Conservation (phyloP, 2,329 filamentous ascomycete genomes). For the Clarireedia paspali region DNA sequence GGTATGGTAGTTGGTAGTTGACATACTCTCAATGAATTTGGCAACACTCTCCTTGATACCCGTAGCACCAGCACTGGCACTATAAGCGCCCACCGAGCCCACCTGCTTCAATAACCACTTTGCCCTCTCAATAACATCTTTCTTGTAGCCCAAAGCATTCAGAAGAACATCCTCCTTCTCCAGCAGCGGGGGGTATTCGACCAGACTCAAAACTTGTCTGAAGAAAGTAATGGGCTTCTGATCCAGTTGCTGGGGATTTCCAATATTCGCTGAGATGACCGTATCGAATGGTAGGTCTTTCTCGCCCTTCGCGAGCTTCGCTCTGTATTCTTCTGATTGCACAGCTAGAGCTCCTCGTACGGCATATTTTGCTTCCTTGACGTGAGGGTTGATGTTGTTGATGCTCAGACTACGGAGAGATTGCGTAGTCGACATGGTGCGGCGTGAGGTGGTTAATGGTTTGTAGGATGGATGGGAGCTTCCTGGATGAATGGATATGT, state of each 20-base stretch:
- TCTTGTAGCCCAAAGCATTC: constrained; percentile 73
- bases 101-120: constrained; percentile 73
- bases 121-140: constrained; percentile 80
- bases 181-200: constrained; percentile 83
- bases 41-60: constrained; percentile 85
- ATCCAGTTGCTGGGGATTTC: constrained; percentile 97
- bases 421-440: constrained; percentile 31
- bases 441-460: neutral
- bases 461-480: neutral
- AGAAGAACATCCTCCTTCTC: constrained; percentile 75
- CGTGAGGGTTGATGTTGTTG: constrained; percentile 87
- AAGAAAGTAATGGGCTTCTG: constrained; percentile 99
- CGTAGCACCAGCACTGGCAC: constrained; percentile 81
- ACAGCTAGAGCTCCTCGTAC: constrained; percentile 93
- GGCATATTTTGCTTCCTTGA: constrained; percentile 86
- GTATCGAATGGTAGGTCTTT: constrained; percentile 68
- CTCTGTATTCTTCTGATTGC: constrained; percentile 85
- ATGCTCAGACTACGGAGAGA: constrained; percentile 52
- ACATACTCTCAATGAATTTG: constrained; percentile 79
- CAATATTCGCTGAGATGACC: constrained; percentile 96
- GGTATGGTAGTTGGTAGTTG: no score
- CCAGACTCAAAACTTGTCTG: constrained; percentile 85
- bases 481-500: neutral
- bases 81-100: constrained; percentile 92
- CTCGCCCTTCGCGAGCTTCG: constrained; percentile 54